These are phyloP conservation scores for Poteriospumella lacustris DNA, from an alignment of 108 stramenopile genomes.

Conservation along the genomic window DNA sequence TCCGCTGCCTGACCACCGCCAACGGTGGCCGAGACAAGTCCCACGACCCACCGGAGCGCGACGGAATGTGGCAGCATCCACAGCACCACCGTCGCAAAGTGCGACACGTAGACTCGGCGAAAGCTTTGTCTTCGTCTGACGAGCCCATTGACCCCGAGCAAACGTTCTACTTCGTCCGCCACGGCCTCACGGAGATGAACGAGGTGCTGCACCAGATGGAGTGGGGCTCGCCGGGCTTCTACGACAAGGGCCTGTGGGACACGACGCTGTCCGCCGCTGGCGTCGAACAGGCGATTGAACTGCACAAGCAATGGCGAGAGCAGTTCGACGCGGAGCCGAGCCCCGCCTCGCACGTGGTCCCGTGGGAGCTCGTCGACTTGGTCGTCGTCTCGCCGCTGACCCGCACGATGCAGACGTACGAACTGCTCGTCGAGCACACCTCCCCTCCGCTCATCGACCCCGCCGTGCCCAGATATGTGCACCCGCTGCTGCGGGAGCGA, in stretches of 20 bases:
- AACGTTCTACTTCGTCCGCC: not conserved
- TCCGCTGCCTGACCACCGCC: too few species aligned
- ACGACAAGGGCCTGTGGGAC: not conserved
- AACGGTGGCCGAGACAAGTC: too few species aligned
- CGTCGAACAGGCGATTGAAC: not conserved
- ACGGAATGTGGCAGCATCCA: too few species aligned
- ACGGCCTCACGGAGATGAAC: not conserved
- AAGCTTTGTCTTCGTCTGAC: too few species aligned
- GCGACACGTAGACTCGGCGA: too few species aligned
- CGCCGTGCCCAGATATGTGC: not conserved
- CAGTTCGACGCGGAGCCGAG: not conserved
- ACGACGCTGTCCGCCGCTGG: not conserved
- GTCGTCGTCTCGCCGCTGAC: not conserved
- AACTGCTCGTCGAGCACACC: not conserved
- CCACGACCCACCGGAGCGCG: too few species aligned
- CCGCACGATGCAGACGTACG: not conserved
- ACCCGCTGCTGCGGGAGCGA: not conserved
- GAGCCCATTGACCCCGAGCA: too few species aligned
- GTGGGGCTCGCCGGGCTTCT: not conserved
- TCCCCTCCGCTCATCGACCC: not conserved
- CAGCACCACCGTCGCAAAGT: too few species aligned
- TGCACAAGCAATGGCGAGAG: not conserved
- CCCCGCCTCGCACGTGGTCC: not conserved
- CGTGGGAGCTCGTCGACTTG: not conserved
- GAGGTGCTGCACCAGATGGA: not conserved